Conservation (phyloP, 75 land plant genomes). For the Ceratopteris richardii region DNA sequence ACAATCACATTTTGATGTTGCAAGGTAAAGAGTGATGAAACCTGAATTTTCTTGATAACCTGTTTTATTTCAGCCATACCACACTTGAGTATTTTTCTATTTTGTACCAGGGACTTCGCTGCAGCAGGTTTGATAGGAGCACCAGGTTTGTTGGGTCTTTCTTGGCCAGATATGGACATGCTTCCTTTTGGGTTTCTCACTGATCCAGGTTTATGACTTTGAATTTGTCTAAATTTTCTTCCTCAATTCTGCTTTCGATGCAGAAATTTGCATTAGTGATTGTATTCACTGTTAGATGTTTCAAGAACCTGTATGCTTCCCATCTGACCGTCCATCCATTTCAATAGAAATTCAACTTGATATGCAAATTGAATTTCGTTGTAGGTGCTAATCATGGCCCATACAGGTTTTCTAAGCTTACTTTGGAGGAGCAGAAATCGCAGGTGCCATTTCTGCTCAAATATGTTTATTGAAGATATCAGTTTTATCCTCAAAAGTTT, state of each 20-base stretch:
- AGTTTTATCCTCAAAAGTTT: too few relatives aligned
- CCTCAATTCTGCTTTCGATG: neutral
- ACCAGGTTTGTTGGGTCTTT: constrained; percentile 53
- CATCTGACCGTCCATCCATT: too few relatives aligned
- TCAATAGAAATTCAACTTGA: too few relatives aligned
- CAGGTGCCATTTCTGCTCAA: constrained; percentile 38
- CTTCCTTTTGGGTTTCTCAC: constrained; percentile 93
- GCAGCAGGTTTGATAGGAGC: constrained; percentile 63
- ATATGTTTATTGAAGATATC: too few relatives aligned
- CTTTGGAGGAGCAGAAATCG: constrained; percentile 61
- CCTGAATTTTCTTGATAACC: too few relatives aligned
- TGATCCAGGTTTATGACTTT: constrained; percentile 82
- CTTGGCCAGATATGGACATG: constrained; percentile 99
- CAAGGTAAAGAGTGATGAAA: constrained; percentile 19
- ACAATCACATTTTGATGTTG: constrained; percentile 36
- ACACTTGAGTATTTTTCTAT: too few relatives aligned
- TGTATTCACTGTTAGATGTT: too few relatives aligned
- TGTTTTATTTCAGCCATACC: too few relatives aligned
- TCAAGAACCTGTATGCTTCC: too few relatives aligned
- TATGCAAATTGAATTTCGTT: too few relatives aligned
- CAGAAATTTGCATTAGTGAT: too few relatives aligned
- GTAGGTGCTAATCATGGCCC: constrained; percentile 74
- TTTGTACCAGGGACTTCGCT: constrained; percentile 59
- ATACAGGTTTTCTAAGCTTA: constrained; percentile 50
- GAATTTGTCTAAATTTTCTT: neutral